These are phyloP conservation scores for Phoma herbarum DNA, from an alignment of 2,329 filamentous ascomycete genomes.

Conservation along the genomic window DNA sequence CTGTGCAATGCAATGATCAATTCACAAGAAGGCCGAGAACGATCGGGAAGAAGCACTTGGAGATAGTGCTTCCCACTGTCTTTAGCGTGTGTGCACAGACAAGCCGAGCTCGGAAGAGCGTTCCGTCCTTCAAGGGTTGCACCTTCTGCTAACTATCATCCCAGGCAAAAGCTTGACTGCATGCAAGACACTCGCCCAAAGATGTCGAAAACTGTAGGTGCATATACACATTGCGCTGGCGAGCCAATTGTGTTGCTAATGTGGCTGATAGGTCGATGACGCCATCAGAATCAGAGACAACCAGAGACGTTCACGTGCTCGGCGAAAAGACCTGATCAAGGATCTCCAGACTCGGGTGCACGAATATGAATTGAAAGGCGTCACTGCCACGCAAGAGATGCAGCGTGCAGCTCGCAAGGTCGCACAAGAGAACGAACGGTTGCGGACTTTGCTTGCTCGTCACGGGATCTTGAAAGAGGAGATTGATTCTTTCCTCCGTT, in stretches of 20 bases:
- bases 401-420: slow-evolving; percentile 73
- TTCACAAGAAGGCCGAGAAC: slow-evolving; percentile 3
- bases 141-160: slow-evolving; percentile 7
- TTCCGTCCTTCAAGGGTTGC: slow-evolving; percentile 3
- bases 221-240: neutral
- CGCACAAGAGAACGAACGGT: slow-evolving; percentile 70
- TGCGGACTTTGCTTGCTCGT: slow-evolving; percentile 64
- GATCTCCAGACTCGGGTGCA: slow-evolving; percentile 71
- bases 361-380: slow-evolving; percentile 68
- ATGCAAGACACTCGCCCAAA: neutral
- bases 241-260: slow-evolving; percentile 7
- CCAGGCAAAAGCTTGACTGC: slow-evolving; percentile 1
- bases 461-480: slow-evolving; percentile 34
- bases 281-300: slow-evolving; percentile 72
- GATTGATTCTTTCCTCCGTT: slow-evolving; percentile 32
- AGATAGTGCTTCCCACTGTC: slow-evolving; percentile 3
- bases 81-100: slow-evolving; percentile 18
- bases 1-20: neutral
- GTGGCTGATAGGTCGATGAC: slow-evolving; percentile 12
- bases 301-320: slow-evolving; percentile 74
- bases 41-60: slow-evolving; percentile 1
- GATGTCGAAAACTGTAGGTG: slow-evolving; percentile 20
- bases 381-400: slow-evolving; percentile 72
- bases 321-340: slow-evolving; percentile 74
- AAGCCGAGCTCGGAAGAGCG: slow-evolving; percentile 8